Conservation (phyloP, 257 asterid genomes). For the Solanum arcanum region DNA sequence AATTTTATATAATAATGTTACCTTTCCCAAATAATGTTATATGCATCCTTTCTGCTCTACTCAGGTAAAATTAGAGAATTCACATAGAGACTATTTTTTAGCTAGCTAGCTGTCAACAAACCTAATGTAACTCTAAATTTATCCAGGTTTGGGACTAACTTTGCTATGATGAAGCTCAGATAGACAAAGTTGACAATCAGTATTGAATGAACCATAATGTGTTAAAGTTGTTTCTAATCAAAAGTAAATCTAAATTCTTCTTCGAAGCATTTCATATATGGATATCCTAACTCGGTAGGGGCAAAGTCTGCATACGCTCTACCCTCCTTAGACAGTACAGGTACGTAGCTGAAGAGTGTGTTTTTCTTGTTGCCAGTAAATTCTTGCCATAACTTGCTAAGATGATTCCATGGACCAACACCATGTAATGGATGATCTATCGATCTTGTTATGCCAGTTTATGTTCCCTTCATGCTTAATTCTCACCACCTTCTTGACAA, state of each 20-base stretch:
- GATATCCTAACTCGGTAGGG: neutral
- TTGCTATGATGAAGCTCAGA: neutral
- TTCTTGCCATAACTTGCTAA: neutral
- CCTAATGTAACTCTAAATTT: neutral
- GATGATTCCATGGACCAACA: neutral
- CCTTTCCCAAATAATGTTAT: neutral
- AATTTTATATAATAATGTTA: neutral
- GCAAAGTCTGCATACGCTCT: too few relatives aligned
- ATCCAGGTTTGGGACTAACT: neutral
- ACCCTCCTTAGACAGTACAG: too few relatives aligned
- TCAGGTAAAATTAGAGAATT: neutral
- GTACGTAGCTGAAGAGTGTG: neutral
- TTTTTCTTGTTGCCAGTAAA: neutral
- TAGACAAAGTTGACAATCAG: neutral
- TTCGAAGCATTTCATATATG: neutral
- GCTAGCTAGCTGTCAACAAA: neutral
- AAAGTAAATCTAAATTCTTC: neutral
- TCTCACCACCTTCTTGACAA: neutral
- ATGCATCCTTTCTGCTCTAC: neutral
- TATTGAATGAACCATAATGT: neutral
- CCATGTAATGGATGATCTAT: neutral
- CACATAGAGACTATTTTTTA: neutral
- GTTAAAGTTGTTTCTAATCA: neutral
- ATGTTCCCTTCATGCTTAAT: neutral
- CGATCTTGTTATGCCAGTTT: neutral